A percentile compares a stretch with the other conserved stretches of the same genome.
Conservation (phyloP, 192 early-diverging fungal genomes). For the Backusella macrospora region DNA sequence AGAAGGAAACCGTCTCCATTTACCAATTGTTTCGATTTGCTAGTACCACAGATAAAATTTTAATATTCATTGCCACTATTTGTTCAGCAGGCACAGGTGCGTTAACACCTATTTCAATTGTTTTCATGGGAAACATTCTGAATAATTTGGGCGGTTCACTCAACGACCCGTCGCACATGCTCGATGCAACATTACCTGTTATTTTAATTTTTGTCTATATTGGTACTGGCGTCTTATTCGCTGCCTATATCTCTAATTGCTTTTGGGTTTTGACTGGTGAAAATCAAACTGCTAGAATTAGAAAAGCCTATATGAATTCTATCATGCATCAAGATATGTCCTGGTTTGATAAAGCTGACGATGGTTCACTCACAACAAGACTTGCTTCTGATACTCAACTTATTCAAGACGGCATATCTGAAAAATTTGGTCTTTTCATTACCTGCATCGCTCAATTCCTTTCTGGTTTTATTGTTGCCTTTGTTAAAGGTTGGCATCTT, state of each 20-base stretch:
- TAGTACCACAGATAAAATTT: conserved; percentile 15
- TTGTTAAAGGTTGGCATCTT: conserved; percentile 69
- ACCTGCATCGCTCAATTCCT: conserved; percentile 67
- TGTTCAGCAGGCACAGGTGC: conserved; percentile 28
- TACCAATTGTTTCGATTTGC: conserved; percentile 70
- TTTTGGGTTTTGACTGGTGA: conserved; percentile 53
- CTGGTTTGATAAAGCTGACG: conserved; percentile 79
- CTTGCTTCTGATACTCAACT: conserved; percentile 81
- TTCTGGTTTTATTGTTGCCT: conserved; percentile 74
- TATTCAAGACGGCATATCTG: conserved; percentile 84
- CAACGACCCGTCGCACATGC: conserved; percentile 23
- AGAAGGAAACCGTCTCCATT: conserved; percentile 54
- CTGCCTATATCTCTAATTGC: conserved; percentile 61
- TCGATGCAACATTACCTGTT: conserved; percentile 21
- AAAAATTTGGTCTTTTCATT: conserved; percentile 77
- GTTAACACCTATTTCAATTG: conserved; percentile 32
- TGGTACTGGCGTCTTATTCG: conserved; percentile 55
- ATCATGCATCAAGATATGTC: conserved; percentile 83
- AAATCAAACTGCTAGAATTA: conserved; percentile 59
- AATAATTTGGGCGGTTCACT: neutral
- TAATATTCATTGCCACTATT: conserved; percentile 24
- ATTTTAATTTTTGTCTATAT: conserved; percentile 60
- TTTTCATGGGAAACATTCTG: conserved; percentile 39
- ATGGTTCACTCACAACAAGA: conserved; percentile 82
- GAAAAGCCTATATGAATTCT: conserved; percentile 67